Base-by-base conservation (phyloP, 73 alveolate genomes). In the Uronychia setigera region DNA sequence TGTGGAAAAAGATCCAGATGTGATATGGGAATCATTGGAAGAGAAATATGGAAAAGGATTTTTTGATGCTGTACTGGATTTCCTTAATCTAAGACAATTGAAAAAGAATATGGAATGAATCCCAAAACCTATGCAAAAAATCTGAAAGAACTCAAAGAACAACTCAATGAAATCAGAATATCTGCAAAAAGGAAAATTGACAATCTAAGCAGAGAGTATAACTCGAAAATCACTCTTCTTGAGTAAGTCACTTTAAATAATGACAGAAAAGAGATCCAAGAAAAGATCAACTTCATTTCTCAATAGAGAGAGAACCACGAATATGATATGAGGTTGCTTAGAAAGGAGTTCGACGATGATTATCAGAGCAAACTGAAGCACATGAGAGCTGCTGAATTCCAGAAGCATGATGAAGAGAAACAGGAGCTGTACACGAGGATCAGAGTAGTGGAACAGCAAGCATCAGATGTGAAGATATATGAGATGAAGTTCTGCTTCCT, bases 371-470 rank as follows among this genome's bases (percentile, higher is more conserved):
- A 79, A 60, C 30, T 76, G 60, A 26, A 86, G 75, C 83, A 80
- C 1, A n/a, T 76, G 87, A 33, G 79, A 26, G 92, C 87, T 5
- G 79, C 85, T 25, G 29, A 78, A 79, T 78, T 78, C 81, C 31
- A 80, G 32, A 78, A 34, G 79, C 79, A 76, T 74, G 92, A 86
- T 79, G 92, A 86, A 25, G 92, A 86, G 46, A 86, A 86, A 31
- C 79, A 79, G 27, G 92, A 86, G 78, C 83, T 86, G 27, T 86
- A 59, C 81, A 60, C 30, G 33, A n/a, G 79, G 59, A 78, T 86
- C 32, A 78, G 87, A 30, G 83, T 46, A 58, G 59, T 86, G n/a
- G 87, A 86, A 32, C 29, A 78, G 32, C 79, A 33, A 31, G 11
- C 87, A 0, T 74, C 82, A 1, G 78, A 86, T 32, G 79, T 46